Evolutionary conservation across 2,329 filamentous ascomycete species (phyloP).

Genomic region (Leptographium radiaticola): DNA sequence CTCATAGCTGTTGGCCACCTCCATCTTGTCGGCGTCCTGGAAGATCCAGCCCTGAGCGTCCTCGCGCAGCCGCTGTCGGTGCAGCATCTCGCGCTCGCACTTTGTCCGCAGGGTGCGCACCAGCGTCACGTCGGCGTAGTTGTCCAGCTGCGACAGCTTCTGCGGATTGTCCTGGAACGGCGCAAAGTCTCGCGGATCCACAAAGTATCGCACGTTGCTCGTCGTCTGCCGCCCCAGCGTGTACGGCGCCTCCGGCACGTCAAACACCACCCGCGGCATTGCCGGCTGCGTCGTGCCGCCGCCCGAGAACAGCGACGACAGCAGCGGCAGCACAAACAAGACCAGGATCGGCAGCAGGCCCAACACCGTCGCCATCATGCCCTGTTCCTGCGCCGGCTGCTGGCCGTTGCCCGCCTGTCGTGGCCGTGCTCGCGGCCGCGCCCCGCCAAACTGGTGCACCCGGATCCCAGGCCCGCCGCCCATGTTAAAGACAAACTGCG

Average conservation of each 20-base stretch:
- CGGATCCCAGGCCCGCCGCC: conserved; percentile 82
- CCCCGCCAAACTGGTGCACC: conserved; percentile 90
- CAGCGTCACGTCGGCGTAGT: conserved; percentile 61
- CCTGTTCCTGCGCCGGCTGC: conserved; percentile 32
- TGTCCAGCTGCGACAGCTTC: conserved; percentile 64
- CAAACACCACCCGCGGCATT: conserved; percentile 63
- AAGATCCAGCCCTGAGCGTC: conserved; percentile 82
- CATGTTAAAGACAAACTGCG: conserved; percentile 90
- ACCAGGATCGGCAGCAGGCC: conserved; percentile 79
- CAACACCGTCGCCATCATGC: conserved; percentile 44
- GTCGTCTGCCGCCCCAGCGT: conserved; percentile 61
- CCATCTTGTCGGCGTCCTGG: conserved; percentile 67
- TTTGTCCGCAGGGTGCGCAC: conserved; percentile 52
- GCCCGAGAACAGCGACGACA: conserved; percentile 66
- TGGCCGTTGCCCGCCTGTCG: conserved; percentile 22
- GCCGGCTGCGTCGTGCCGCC: conserved; percentile 32
- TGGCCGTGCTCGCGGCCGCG: conserved; percentile 61
- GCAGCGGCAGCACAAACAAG: conserved; percentile 72
- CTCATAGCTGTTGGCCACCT: conserved; percentile 44
- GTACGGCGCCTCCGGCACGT: conserved; percentile 54
- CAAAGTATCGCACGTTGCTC: conserved; percentile 68
- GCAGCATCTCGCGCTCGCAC: conserved; percentile 61
- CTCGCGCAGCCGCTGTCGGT: conserved; percentile 55
- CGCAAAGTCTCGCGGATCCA: conserved; percentile 57
- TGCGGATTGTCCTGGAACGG: conserved; percentile 42